Evolutionary conservation across 371 early-diverging fungal species (phyloP).

Genomic region (Dinochytrium kinnereticum): DNA sequence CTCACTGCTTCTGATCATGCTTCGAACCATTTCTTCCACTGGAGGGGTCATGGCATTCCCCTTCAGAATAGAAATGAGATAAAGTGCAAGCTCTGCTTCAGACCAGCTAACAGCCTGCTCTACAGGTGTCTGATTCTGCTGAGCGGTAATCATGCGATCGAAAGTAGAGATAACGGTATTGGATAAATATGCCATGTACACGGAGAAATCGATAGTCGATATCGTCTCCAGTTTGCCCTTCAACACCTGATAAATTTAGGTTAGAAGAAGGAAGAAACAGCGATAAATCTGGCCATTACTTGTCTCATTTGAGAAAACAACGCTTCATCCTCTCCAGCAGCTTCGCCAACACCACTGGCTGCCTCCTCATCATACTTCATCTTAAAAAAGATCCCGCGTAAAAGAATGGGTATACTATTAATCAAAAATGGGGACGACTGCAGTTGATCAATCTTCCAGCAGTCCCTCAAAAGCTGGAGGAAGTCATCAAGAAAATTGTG

Average conservation of each 20-base stretch:
- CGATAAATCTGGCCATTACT: constrained; percentile 47
- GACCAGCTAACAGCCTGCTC: constrained; percentile 60
- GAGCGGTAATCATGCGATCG: constrained; percentile 18
- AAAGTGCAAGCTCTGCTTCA: constrained; percentile 80
- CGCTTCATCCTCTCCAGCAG: constrained; percentile 81
- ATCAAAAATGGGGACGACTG: constrained; percentile 14
- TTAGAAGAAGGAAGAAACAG: constrained; percentile 1
- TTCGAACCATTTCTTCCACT: constrained; percentile 72
- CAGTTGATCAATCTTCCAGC: constrained; percentile 16
- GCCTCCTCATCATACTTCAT: constrained; percentile 87
- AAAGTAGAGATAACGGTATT: constrained; percentile 31
- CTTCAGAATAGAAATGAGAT: constrained; percentile 76
- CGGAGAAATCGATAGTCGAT: constrained; percentile 65
- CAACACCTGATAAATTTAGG: constrained; percentile 57
- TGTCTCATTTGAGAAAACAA: constrained; percentile 79
- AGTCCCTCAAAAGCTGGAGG: constrained; percentile 36
- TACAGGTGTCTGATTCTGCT: constrained; percentile 18
- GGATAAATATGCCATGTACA: constrained; percentile 35
- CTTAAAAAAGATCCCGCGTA: constrained; percentile 79
- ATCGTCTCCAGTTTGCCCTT: constrained; percentile 76
- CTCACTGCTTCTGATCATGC: constrained; percentile 69
- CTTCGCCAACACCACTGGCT: constrained; percentile 73
- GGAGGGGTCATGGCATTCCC: constrained; percentile 56
- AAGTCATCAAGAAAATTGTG: constrained; percentile 55
- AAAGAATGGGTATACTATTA: constrained; percentile 56